Evolutionary conservation across 2,329 filamentous ascomycete species (phyloP).

Genomic region (Trichoderma lentiforme): DNA sequence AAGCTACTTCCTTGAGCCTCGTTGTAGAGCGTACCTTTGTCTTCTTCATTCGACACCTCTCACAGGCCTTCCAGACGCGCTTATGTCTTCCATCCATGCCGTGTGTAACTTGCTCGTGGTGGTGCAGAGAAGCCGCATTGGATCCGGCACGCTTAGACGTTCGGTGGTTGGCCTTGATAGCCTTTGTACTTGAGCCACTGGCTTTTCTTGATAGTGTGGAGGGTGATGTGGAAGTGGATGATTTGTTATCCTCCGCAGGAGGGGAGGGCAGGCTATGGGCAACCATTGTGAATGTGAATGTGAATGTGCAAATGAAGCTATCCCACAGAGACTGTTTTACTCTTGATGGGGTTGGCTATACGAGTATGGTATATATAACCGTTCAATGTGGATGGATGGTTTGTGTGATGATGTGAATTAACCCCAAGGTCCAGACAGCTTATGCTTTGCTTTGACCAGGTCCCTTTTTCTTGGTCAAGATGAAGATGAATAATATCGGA

Average conservation of each 20-base stretch:
- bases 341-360: neutral
- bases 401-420: neutral
- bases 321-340: neutral
- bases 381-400: neutral
- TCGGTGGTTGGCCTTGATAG: conserved; percentile 49
- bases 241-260: conserved; percentile 47
- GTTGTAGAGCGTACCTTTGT: conserved; percentile 51
- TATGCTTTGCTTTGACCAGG: neutral
- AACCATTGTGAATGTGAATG: conserved; percentile 41
- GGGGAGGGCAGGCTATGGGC: conserved; percentile 48
- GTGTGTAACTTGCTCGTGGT: conserved; percentile 37
- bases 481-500: neutral
- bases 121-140: conserved; percentile 33
- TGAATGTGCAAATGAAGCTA: neutral
- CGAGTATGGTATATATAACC: neutral
- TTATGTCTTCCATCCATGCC: conserved; percentile 57
- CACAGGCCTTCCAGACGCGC: conserved; percentile 65
- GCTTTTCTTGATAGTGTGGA: conserved; percentile 35
- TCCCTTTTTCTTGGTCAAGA: neutral
- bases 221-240: conserved; percentile 28
- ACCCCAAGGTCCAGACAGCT: neutral
- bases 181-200: conserved; percentile 41
- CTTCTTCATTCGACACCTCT: conserved; percentile 67
- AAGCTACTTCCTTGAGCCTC: neutral
- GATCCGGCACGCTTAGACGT: conserved; percentile 49